These are phyloP conservation scores for Cordyceps javanica DNA, from an alignment of 2,329 filamentous ascomycete species.

Conservation along the genomic window DNA sequence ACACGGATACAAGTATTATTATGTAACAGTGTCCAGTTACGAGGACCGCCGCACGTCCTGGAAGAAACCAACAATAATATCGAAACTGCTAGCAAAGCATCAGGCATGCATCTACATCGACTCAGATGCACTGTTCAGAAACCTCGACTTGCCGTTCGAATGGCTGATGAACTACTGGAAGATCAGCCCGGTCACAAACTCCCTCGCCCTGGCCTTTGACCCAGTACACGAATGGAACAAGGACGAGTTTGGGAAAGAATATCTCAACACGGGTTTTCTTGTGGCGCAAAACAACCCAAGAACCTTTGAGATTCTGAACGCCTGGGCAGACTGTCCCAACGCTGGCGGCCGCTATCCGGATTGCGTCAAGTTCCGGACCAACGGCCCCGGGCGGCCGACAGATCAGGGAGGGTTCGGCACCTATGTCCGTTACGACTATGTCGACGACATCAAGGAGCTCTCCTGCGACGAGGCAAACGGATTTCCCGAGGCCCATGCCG, in stretches of 20 bases:
- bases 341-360: conserved; percentile 31
- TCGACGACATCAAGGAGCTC: conserved; percentile 33
- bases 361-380: conserved; percentile 32
- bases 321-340: conserved; percentile 39
- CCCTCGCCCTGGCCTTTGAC: conserved; percentile 36
- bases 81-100: conserved; percentile 37
- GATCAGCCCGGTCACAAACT: conserved; percentile 32
- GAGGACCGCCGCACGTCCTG: conserved; percentile 38
- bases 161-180: conserved; percentile 44
- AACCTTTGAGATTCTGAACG: conserved; percentile 42
- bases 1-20: conserved; percentile 43
- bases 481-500: conserved; percentile 31
- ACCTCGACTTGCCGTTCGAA: conserved; percentile 38
- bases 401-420: conserved; percentile 40
- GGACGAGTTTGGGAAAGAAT: conserved; percentile 34
- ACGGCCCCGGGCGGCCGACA: conserved; percentile 31
- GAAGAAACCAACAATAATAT: conserved; percentile 38
- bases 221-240: conserved; percentile 32
- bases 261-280: conserved; percentile 49
- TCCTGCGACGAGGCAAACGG: conserved; percentile 39
- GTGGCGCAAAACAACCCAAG: conserved; percentile 44
- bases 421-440: conserved; percentile 36
- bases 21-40: conserved; percentile 32
- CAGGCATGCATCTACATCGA: conserved; percentile 39
- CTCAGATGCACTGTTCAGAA: conserved; percentile 38